Evolutionary conservation across 1,284 basidiomycete species (phyloP).

Genomic region (Leccinum pallidistipes): DNA sequence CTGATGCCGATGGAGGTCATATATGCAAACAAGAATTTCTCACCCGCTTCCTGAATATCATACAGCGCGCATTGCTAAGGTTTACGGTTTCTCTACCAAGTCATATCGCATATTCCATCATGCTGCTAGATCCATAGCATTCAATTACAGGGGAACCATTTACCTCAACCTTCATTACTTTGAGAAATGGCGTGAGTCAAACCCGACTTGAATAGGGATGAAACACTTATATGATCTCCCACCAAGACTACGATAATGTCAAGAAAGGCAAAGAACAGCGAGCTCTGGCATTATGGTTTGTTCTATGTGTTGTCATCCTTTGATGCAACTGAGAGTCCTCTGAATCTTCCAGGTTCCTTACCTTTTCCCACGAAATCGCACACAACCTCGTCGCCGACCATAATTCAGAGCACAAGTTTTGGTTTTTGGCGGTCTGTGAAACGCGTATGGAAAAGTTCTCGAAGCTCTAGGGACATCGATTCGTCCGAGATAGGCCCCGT

Average conservation of each 20-base stretch:
- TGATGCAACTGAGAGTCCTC: background rate
- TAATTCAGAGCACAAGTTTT: background rate
- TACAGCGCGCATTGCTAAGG: constrained; percentile 49
- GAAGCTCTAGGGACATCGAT: background rate
- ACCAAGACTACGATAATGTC: constrained; percentile 69
- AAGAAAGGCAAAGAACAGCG: constrained; percentile 51
- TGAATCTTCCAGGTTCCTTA: background rate
- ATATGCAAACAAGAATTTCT: constrained; percentile 47
- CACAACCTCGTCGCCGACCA: background rate
- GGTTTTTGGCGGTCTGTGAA: background rate
- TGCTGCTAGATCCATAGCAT: constrained; percentile 82
- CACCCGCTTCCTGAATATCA: constrained; percentile 61
- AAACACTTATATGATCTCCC: background rate
- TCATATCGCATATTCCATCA: constrained; percentile 89
- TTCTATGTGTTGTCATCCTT: background rate
- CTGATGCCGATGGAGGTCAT: constrained; percentile 41
- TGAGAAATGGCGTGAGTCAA: constrained; percentile 65
- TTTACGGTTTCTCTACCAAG: constrained; percentile 63
- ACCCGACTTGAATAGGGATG: background rate
- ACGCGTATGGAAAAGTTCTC: background rate
- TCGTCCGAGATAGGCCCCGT: background rate
- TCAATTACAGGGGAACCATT: constrained; percentile 79
- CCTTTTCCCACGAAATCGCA: background rate
- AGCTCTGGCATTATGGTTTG: constrained; percentile 79
- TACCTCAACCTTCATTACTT: constrained; percentile 91